Evolutionary conservation across 306 rosid genomes (phyloP).

Genomic region (Bauhinia variegata): DNA sequence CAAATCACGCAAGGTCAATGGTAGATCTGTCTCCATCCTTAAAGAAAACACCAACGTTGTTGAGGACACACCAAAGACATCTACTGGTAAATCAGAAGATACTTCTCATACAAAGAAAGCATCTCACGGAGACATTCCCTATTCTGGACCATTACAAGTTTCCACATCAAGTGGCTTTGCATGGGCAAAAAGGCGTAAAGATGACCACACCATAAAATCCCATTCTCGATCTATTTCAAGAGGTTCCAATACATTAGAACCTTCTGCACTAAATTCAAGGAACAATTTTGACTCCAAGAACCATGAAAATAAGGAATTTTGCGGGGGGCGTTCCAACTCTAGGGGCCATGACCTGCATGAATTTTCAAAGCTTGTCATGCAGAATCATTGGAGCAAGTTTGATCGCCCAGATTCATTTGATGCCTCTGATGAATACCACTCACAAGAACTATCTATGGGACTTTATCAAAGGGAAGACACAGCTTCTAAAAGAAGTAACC

Average conservation of each 20-base stretch:
- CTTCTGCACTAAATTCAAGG: constrained; percentile 52
- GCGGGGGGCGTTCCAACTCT: constrained; percentile 49
- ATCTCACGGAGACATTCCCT: constrained; percentile 88
- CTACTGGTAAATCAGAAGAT: constrained; percentile 65
- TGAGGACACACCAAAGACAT: constrained; percentile 55
- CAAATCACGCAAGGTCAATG: constrained; percentile 47
- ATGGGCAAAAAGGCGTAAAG: constrained; percentile 93
- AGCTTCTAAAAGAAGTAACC: constrained; percentile 68
- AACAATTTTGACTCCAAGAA: constrained; percentile 55
- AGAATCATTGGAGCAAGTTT: constrained; percentile 89
- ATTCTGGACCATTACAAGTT: constrained; percentile 85
- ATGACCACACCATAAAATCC: constrained; percentile 61
- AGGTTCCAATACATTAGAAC: constrained; percentile 68
- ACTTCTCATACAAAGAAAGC: constrained; percentile 66
- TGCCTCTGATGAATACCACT: constrained; percentile 88
- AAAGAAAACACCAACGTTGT: constrained; percentile 45
- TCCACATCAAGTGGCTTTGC: constrained; percentile 97
- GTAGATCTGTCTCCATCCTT: constrained; percentile 41
- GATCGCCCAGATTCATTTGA: constrained; percentile 92
- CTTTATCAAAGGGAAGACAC: constrained; percentile 73
- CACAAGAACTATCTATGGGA: constrained; percentile 77
- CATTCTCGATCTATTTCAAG: constrained; percentile 80
- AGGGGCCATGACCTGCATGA: constrained; percentile 66
- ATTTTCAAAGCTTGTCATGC: constrained; percentile 66
- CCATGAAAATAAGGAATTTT: constrained; percentile 61